Evolutionary conservation across 176 grass and related monocot genomes (phyloP).

Genomic region (Tuctoria greenei): DNA sequence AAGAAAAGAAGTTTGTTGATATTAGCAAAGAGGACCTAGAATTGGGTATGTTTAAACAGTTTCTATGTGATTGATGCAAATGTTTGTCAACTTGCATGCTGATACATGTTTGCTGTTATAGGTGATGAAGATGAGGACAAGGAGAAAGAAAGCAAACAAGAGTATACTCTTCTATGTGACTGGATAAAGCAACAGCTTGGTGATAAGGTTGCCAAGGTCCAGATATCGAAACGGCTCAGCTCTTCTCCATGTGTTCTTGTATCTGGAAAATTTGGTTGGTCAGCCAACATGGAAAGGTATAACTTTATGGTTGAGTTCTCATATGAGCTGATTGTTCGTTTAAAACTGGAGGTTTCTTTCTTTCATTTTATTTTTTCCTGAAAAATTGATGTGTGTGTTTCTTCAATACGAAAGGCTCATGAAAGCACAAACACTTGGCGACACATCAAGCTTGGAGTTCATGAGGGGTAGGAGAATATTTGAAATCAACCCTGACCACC

Average conservation of each 20-base stretch:
- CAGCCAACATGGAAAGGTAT: constrained; percentile 73
- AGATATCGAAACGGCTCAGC: constrained; percentile 89
- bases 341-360: not conserved
- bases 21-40: constrained; percentile 93
- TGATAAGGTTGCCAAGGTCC: constrained; percentile 91
- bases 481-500: constrained; percentile 88
- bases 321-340: not conserved
- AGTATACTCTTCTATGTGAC: constrained; percentile 81
- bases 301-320: constrained; percentile 11
- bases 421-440: constrained; percentile 98
- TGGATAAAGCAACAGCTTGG: constrained; percentile 71
- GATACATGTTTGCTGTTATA: constrained; percentile 33
- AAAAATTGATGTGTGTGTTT: not conserved
- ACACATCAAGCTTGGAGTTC: constrained; percentile 90
- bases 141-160: constrained; percentile 72
- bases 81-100: not conserved
- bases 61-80: not conserved
- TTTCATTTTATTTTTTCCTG: not conserved
- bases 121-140: constrained; percentile 75
- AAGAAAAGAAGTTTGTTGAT: constrained; percentile 90
- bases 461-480: constrained; percentile 96
- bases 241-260: constrained; percentile 99
- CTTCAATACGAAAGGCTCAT: constrained; percentile 58
- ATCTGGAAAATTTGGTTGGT: constrained; percentile 97
- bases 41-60: constrained; percentile 48